A percentile compares a stretch with the other conserved stretches of the same genome.
These are phyloP conservation scores for Nannizzia gypsea DNA, from an alignment of 2,329 filamentous ascomycete species.

Conservation along the genomic window DNA sequence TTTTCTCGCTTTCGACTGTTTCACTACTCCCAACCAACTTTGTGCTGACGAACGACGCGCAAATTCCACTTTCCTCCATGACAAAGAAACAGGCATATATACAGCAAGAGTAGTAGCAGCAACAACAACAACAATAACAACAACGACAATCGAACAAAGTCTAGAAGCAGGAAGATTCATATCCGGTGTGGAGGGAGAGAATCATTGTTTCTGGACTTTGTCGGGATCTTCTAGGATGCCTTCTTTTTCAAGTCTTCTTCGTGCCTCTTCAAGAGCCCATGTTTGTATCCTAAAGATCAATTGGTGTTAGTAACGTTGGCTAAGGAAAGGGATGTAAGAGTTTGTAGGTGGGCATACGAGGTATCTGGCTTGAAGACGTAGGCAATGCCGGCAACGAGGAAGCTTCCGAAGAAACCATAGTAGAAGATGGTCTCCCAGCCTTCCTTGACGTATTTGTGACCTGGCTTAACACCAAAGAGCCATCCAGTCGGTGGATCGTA, in stretches of 20 bases:
- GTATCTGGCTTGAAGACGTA: conserved; percentile 98
- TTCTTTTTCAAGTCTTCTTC: conserved; percentile 88
- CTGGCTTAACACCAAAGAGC: conserved; percentile 88
- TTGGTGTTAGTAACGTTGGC: neutral
- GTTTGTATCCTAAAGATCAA: conserved; percentile 73
- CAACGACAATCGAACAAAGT: conserved; percentile 6
- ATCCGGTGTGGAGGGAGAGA: neutral
- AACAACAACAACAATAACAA: too few relatives aligned
- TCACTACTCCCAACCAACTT: neutral
- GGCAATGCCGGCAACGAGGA: conserved; percentile 61
- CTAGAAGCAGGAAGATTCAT: conserved; percentile 4
- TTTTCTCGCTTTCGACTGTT: neutral
- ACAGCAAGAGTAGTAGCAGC: conserved; percentile 15
- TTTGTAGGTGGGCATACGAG: conserved; percentile 55
- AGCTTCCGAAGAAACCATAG: conserved; percentile 70
- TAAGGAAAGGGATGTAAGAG: neutral
- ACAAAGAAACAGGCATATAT: conserved; percentile 30
- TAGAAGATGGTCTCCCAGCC: conserved; percentile 87
- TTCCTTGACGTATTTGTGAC: conserved; percentile 90
- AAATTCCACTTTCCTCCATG: neutral
- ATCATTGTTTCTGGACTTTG: conserved; percentile 43
- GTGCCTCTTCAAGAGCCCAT: conserved; percentile 94
- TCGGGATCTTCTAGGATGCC: conserved; percentile 77
- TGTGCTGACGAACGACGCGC: neutral
- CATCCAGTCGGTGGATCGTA: conserved; percentile 86